Evolutionary conservation across 352 stramenopile species (phyloP), one percentile per base, ranked within the genome.

Genomic region (Pythium utonaiense): DNA sequence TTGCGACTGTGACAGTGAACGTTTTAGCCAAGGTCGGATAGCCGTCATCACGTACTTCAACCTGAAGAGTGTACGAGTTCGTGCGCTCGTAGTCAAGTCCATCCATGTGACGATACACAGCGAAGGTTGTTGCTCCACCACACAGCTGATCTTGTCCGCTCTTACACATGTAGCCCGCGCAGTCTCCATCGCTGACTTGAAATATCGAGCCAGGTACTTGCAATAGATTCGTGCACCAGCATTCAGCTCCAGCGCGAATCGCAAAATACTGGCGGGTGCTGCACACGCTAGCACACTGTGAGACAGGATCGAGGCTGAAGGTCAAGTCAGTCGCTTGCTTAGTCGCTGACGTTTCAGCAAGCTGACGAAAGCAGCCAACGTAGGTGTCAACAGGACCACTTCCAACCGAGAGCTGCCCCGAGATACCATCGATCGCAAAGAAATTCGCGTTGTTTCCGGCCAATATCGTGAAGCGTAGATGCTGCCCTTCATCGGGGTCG

Each of bases 401-500:
- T 2, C 64, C 60, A n/a, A 72, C 68, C 0, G 47, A 30, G 0
- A 75, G 44, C 42, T 75, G 68, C 4, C 64, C 68, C 3, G 64
- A 57, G 6, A 16, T 17, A 6, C 52, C 25, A n/a, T 72, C 48
- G 6, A 75, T 14, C 3, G 24, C 22, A 34, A 75, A 75, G n/a
- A 70, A 70, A 13, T 51, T 60, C 0, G 41, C 33, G 16, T 75
- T 49, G 24, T 67, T 72, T 33, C 64, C 64, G 1, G 40, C 22
- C 8, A 54, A 21, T 14, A 75, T 71, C 4, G 54, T 34, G 38
- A 72, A 75, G 1, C 33, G 19, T 1, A 75, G 31, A 10, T 54
- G 34, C 19, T 75, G 68, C 13, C 52, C 51, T 7, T 51, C 13
- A 56, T 75, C 68, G 10, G 60, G 68, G 44, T 75, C 64, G 34